Evolutionary conservation across 1,139 yeast genomes (phyloP).

Genomic region (Candida mesenterica): DNA sequence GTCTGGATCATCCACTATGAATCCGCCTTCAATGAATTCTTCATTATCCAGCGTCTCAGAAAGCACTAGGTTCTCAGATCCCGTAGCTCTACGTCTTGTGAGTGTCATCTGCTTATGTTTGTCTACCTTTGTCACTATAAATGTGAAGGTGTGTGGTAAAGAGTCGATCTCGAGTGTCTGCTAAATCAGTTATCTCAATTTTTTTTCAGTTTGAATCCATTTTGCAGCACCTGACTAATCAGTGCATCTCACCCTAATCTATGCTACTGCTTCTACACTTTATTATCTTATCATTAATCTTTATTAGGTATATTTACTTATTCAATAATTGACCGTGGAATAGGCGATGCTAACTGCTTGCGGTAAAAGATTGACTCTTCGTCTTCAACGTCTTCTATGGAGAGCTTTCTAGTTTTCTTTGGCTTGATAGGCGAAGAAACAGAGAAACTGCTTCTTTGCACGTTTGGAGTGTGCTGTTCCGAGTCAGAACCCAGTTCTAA

Average conservation of each 20-base stretch:
- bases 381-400: slow-evolving; percentile 18
- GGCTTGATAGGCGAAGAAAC: no score
- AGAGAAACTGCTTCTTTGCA: no score
- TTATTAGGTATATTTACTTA: slow-evolving; percentile 1
- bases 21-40: slow-evolving; percentile 25
- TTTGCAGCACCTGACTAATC: background rate
- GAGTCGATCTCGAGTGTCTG: no score
- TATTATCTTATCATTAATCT: background rate
- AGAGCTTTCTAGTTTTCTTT: slow-evolving; percentile 11
- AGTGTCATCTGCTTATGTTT: no score
- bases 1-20: slow-evolving; percentile 37
- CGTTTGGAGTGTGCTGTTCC: no score
- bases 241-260: no score
- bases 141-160: no score
- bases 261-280: no score
- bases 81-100: background rate
- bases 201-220: background rate
- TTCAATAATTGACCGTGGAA: slow-evolving; percentile 10
- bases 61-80: background rate
- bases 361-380: slow-evolving; percentile 15
- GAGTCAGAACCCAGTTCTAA: no score
- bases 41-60: no score
- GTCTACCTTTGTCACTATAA: no score
- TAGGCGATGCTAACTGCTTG: slow-evolving; percentile 9
- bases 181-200: no score